These are phyloP conservation scores for Pythium pyrilobum DNA, from an alignment of 352 stramenopile genomes.

Conservation along the genomic window DNA sequence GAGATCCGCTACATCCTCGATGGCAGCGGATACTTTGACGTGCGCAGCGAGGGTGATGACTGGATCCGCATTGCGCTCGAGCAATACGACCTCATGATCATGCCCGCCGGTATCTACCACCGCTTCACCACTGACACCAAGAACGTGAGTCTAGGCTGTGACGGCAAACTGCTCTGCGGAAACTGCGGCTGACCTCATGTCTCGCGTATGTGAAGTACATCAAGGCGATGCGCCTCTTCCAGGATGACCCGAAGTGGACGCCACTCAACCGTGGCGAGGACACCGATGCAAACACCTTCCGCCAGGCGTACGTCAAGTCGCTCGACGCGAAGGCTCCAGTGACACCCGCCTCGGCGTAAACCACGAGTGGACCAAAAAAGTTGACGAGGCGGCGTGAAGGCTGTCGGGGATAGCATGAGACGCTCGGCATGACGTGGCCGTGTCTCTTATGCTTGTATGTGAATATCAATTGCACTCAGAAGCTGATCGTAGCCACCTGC, in stretches of 20 bases:
- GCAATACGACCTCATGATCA: constrained; percentile 21
- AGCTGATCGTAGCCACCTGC: too few species aligned
- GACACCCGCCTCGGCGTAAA: constrained; percentile 14
- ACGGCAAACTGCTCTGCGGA: not conserved
- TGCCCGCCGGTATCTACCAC: constrained; percentile 21
- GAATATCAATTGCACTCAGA: too few species aligned
- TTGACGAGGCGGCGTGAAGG: too few species aligned
- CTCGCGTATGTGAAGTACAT: constrained; percentile 13
- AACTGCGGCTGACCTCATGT: not conserved
- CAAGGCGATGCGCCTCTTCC: constrained; percentile 23
- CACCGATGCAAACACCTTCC: constrained; percentile 15
- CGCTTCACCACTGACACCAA: constrained; percentile 23
- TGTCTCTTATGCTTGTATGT: too few species aligned
- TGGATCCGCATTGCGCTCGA: constrained; percentile 22
- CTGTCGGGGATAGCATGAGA: too few species aligned
- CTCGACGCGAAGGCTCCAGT: constrained; percentile 4
- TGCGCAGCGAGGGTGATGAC: constrained; percentile 20
- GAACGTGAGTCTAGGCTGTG: constrained; percentile 8
- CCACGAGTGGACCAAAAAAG: not conserved
- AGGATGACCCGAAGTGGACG: constrained; percentile 23
- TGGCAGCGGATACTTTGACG: constrained; percentile 22
- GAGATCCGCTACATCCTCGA: constrained; percentile 24
- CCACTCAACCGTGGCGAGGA: constrained; percentile 23
- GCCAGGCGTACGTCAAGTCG: constrained; percentile 20
- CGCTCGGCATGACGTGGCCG: too few species aligned